These are phyloP conservation scores for Cladophialophora immunda DNA, from an alignment of 2,329 filamentous ascomycete species.

Conservation along the genomic window DNA sequence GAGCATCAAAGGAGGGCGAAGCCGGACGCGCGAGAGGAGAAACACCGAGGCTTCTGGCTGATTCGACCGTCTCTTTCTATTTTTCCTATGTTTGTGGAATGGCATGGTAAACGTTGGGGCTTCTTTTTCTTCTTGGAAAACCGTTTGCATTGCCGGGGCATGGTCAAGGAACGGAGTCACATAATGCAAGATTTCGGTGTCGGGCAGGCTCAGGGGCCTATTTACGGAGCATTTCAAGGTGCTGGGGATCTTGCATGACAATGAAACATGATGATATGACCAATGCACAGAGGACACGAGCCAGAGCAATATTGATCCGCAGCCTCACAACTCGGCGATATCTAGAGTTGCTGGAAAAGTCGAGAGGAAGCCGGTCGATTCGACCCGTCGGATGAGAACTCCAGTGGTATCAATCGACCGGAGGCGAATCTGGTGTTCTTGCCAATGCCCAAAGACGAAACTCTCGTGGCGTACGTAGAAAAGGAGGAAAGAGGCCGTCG, in stretches of 20 bases:
- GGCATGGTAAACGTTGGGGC: neutral
- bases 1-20: conserved; percentile 76
- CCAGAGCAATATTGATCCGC: neutral
- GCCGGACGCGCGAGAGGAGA: conserved; percentile 54
- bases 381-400: neutral
- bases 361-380: neutral
- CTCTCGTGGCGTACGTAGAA: neutral
- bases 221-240: conserved; percentile 4
- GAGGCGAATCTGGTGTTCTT: neutral
- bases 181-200: neutral
- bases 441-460: neutral
- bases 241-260: conserved; percentile 2
- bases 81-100: conserved; percentile 1
- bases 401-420: neutral
- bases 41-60: conserved; percentile 33
- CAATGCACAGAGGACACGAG: neutral
- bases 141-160: neutral
- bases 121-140: neutral
- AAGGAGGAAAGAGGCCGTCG: neutral
- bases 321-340: neutral
- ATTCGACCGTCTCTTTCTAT: neutral
- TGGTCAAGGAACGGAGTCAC: neutral
- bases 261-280: conserved; percentile 8
- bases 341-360: neutral
- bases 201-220: neutral